These are phyloP conservation scores for Aspergillus glaucus DNA, from an alignment of 2,329 filamentous ascomycete species.

Conservation along the genomic window DNA sequence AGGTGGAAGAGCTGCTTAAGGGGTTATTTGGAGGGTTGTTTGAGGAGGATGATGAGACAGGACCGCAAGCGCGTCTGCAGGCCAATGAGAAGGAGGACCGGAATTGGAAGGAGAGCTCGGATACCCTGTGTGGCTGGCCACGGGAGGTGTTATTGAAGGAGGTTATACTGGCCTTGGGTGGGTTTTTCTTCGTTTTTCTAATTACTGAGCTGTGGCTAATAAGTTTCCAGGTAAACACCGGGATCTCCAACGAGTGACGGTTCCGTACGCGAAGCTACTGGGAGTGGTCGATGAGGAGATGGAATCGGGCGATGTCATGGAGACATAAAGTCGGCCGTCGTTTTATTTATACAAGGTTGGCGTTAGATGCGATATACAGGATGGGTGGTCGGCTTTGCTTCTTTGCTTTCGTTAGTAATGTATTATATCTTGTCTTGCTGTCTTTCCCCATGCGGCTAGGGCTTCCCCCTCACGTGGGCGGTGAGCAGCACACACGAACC, in stretches of 20 bases:
- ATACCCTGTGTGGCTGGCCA: constrained; percentile 84
- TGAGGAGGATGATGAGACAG: constrained; percentile 45
- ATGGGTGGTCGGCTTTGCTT: not conserved
- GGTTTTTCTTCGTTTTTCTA: constrained; percentile 23
- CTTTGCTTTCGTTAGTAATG: not conserved
- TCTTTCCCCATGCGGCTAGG: constrained; percentile 9
- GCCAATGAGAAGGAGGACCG: constrained; percentile 36
- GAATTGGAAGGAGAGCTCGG: constrained; percentile 46
- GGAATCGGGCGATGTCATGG: constrained; percentile 30
- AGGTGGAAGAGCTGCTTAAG: constrained; percentile 87
- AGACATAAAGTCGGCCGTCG: constrained; percentile 17
- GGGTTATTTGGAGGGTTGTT: constrained; percentile 68
- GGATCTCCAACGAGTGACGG: constrained; percentile 87
- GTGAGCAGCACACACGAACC: constrained; percentile 15
- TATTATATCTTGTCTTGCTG: not conserved
- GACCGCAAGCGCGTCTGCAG: constrained; percentile 12
- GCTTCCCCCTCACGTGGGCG: constrained; percentile 21
- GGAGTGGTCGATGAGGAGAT: constrained; percentile 44
- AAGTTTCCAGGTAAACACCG: constrained; percentile 74
- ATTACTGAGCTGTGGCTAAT: constrained; percentile 3
- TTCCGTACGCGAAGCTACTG: constrained; percentile 83
- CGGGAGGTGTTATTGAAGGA: constrained; percentile 80
- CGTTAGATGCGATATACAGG: not conserved
- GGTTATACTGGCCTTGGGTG: constrained; percentile 88
- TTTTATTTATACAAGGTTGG: constrained; percentile 1